Percentiles rank a stretch among this genome's conserved stretches.
These are phyloP conservation scores for Talaromyces wortmannii DNA, from an alignment of 495 filamentous ascomycete genomes.

Conservation along the genomic window DNA sequence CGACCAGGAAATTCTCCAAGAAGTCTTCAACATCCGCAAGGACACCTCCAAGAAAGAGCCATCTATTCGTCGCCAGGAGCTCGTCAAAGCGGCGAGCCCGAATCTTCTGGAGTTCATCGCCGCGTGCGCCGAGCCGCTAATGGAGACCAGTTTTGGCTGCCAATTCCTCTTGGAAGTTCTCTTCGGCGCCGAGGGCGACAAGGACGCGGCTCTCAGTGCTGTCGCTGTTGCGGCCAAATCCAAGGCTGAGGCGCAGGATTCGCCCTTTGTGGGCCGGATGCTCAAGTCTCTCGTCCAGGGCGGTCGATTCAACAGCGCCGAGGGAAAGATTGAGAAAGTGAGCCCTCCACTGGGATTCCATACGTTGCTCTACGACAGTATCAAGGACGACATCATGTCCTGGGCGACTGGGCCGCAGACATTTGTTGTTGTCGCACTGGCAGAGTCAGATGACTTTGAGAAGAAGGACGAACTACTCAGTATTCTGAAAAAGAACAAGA, in stretches of 20 bases:
- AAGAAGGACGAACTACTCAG: conserved; percentile 57
- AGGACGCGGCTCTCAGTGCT: conserved; percentile 58
- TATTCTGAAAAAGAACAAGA: conserved; percentile 51
- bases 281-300: conserved; percentile 84
- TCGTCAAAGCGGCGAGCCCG: conserved; percentile 49
- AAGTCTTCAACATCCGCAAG: conserved; percentile 68
- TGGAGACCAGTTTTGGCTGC: conserved; percentile 72
- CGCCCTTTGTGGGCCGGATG: conserved; percentile 70
- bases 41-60: conserved; percentile 89
- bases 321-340: conserved; percentile 59
- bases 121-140: conserved; percentile 55
- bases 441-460: conserved; percentile 74
- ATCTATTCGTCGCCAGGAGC: conserved; percentile 63
- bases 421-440: conserved; percentile 72
- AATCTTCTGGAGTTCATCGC: conserved; percentile 66
- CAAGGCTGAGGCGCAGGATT: conserved; percentile 48
- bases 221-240: conserved; percentile 63
- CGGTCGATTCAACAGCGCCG: conserved; percentile 68
- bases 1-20: conserved; percentile 59
- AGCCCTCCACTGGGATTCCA: conserved; percentile 79
- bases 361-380: conserved; percentile 65
- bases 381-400: conserved; percentile 64
- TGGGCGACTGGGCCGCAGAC: conserved; percentile 82
- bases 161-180: conserved; percentile 81
- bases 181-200: conserved; percentile 68